Base-by-base conservation (phyloP, 2,329 filamentous ascomycete species). In the Sporothrix curviconia region DNA sequence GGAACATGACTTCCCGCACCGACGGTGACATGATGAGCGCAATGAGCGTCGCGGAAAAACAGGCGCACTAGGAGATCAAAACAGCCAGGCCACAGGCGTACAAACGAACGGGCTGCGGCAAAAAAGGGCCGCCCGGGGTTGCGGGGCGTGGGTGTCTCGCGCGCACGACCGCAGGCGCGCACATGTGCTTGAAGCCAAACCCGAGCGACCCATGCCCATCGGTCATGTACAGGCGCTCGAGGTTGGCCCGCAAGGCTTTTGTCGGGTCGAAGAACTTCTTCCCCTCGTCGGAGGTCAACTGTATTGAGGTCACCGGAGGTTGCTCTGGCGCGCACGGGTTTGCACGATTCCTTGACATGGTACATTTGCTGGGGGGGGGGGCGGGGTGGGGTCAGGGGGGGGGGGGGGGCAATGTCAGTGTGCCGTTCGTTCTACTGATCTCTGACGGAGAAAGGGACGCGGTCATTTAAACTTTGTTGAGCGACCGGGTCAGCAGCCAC, bases 161-260 rank as follows among this genome's bases (percentile, higher is more conserved):
- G 78, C 90, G n/a, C 90, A 95, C 1, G 89, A 92, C 15, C 90
- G 79, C 6, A 95, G 72, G 12, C 90, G 79, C 3, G 82, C 85
- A n/a, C 61, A 92, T 78, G 60, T 95, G 90, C 65, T 94, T 92
- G 59, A 81, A 80, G 15, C 82, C 79, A n/a, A n/a, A n/a, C 0
- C 76, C 78, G 43, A 90, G 78, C 12, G 90, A 46, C 84, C 79
- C 50, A 92, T 80, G 7, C 87, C 75, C 0, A 95, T 82, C 0
- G n/a, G 86, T 89, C 79, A 90, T 91, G 68, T 95, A 95, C 11
- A 94, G 74, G 14, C 90, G 78, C 71, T 95, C 90, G 4, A 94
- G 68, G 55, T 87, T 90, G 2, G 85, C 82, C 11, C 90, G 80
- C 44, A 95, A 74, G n/a, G n/a, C n/a, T n/a, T 72, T 94, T 94